A percentile compares a stretch with the other conserved stretches of the same genome.
Conservation (phyloP, 768 basidiomycete species). For the Leccinellum albellum region DNA sequence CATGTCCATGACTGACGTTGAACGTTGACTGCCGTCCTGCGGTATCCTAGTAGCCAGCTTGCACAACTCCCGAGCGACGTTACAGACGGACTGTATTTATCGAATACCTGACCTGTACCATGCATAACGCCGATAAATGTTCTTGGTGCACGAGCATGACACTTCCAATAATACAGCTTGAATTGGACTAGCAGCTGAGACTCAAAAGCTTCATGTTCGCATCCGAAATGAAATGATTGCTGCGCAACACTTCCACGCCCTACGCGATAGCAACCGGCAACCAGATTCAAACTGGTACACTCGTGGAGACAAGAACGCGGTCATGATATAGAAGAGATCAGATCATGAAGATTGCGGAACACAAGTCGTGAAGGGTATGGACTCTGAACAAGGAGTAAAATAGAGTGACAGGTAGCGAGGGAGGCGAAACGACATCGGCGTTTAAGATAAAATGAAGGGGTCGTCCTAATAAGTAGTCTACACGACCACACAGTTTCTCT, state of each 20-base stretch:
- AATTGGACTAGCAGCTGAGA: neutral
- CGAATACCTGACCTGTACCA: neutral
- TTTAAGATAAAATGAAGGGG: slow-evolving; percentile 17
- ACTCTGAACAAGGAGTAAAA: slow-evolving; percentile 23
- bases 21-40: neutral
- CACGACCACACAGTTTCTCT: slow-evolving; percentile 46
- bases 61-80: neutral
- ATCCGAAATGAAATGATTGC: neutral
- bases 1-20: neutral
- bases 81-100: neutral
- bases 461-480: slow-evolving; percentile 32
- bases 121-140: neutral
- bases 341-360: slow-evolving; percentile 38
- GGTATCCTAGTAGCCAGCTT: neutral
- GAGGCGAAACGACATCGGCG: slow-evolving; percentile 18
- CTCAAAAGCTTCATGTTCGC: neutral
- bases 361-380: slow-evolving; percentile 38
- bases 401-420: slow-evolving; percentile 15
- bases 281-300: neutral
- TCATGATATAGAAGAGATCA: slow-evolving; percentile 26
- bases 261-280: slow-evolving; percentile 17
- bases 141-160: neutral
- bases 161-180: neutral
- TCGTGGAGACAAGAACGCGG: neutral
- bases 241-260: slow-evolving; percentile 12